A percentile compares a stretch with the other conserved stretches of the same genome.
These are phyloP conservation scores for Eremothecium coryli DNA, from an alignment of 1,139 yeast genomes.

Conservation along the genomic window DNA sequence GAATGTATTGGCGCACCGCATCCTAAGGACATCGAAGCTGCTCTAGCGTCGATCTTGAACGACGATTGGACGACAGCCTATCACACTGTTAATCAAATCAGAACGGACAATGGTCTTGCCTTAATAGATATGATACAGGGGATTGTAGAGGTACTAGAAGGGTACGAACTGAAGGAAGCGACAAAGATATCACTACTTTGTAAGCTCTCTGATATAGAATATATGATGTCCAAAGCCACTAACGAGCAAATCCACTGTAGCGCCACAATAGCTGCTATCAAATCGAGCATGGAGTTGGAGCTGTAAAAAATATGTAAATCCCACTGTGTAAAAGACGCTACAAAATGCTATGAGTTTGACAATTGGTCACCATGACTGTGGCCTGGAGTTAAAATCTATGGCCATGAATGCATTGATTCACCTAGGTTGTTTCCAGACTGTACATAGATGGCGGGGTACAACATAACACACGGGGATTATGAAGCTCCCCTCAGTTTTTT, in stretches of 20 bases:
- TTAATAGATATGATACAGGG: slow-evolving; percentile 76
- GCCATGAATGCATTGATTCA: too few relatives aligned
- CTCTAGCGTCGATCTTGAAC: slow-evolving; percentile 65
- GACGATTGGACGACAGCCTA: slow-evolving; percentile 85
- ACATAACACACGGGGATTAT: too few relatives aligned
- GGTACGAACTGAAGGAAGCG: slow-evolving; percentile 51
- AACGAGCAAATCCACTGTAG: slow-evolving; percentile 83
- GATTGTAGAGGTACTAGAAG: slow-evolving; percentile 58
- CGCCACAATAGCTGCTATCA: slow-evolving; percentile 83
- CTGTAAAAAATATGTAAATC: slow-evolving; percentile 4
- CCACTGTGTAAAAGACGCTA: too few relatives aligned
- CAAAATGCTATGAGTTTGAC: too few relatives aligned
- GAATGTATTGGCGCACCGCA: slow-evolving; percentile 96
- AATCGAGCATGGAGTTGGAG: slow-evolving; percentile 37
- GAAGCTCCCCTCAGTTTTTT: too few relatives aligned
- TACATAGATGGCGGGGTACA: too few relatives aligned
- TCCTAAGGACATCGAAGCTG: slow-evolving; percentile 71
- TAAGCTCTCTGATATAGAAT: slow-evolving; percentile 80
- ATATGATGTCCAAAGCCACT: slow-evolving; percentile 86
- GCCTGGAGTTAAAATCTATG: too few relatives aligned
- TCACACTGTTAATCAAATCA: slow-evolving; percentile 52
- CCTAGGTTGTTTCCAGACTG: too few relatives aligned
- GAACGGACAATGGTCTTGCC: slow-evolving; percentile 75
- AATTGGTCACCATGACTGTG: too few relatives aligned
- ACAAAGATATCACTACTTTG: slow-evolving; percentile 57